These are phyloP conservation scores for Vaccinium myrtillus DNA, from an alignment of 148 eudicot genomes.

Conservation along the genomic window DNA sequence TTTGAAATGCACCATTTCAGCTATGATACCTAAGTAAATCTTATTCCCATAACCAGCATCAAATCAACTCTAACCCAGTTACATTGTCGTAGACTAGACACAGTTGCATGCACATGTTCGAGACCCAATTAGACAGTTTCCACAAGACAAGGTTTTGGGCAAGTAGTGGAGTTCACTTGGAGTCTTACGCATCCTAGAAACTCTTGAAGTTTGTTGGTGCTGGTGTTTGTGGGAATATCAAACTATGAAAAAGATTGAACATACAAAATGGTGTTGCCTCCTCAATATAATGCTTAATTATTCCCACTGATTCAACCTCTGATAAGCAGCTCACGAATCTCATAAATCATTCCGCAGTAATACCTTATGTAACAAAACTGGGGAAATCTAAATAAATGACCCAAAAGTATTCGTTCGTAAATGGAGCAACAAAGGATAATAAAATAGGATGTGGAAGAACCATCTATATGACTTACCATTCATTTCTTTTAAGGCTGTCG, in stretches of 20 bases:
- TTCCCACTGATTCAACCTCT: neutral
- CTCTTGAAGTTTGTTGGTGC: too few species aligned
- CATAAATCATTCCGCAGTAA: neutral
- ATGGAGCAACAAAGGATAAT: neutral
- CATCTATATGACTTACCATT: constrained; percentile 49
- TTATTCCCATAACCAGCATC: neutral
- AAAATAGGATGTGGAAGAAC: neutral
- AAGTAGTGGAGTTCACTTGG: neutral
- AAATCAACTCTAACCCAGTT: neutral
- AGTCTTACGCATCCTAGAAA: neutral
- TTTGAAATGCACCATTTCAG: neutral
- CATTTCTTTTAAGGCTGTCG: constrained; percentile 82
- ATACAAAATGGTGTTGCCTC: neutral
- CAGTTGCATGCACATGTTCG: neutral
- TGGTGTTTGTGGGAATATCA: too few species aligned
- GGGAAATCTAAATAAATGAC: neutral
- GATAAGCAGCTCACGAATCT: neutral
- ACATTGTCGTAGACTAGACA: neutral
- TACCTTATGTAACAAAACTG: neutral
- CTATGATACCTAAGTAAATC: neutral
- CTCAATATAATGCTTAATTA: neutral
- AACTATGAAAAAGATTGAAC: neutral
- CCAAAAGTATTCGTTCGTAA: neutral
- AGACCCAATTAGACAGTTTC: neutral
- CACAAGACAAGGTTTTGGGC: neutral